A percentile compares a stretch with the other conserved stretches of the same genome.
Conservation (phyloP, 139 green algal species). For the Auxenochlorella protothecoides region DNA sequence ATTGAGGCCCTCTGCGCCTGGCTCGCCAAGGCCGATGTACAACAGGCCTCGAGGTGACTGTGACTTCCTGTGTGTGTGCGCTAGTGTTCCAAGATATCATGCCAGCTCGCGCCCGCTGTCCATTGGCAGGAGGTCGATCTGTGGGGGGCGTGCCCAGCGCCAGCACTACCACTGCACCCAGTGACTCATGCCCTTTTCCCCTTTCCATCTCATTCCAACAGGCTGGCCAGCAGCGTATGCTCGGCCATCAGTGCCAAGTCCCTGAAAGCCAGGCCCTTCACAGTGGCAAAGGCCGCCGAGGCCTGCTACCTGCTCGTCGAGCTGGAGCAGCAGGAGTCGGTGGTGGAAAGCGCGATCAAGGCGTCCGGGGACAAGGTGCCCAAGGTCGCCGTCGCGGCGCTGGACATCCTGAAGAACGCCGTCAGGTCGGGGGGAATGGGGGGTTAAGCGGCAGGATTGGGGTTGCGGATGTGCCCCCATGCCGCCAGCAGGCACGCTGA, state of each 20-base stretch:
- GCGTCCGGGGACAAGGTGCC: slow-evolving; percentile 77
- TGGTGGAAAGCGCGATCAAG: slow-evolving; percentile 47
- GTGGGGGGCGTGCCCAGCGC: too few relatives aligned
- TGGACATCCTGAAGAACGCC: slow-evolving; percentile 51
- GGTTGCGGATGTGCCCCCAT: too few relatives aligned
- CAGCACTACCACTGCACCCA: neutral
- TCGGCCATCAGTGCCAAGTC: slow-evolving; percentile 60
- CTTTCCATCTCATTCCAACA: slow-evolving; percentile 6
- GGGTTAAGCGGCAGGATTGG: too few relatives aligned
- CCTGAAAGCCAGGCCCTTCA: slow-evolving; percentile 72
- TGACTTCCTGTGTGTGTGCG: neutral
- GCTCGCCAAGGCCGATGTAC: slow-evolving; percentile 42
- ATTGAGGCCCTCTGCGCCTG: slow-evolving; percentile 65
- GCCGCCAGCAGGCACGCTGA: too few relatives aligned
- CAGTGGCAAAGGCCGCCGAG: slow-evolving; percentile 52
- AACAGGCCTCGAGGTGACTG: slow-evolving; percentile 34
- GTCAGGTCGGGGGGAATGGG: slow-evolving; percentile 29
- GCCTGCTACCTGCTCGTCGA: slow-evolving; percentile 68
- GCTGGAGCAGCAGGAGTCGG: slow-evolving; percentile 50
- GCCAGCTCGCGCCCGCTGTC: neutral
- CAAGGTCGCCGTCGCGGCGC: slow-evolving; percentile 68
- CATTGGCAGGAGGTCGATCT: neutral
- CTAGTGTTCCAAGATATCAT: too few relatives aligned
- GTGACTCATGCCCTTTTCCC: neutral
- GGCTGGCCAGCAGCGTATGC: slow-evolving; percentile 45